Evolutionary conservation across 305 asterid genomes (phyloP), one percentile per base, ranked within the genome.

Genomic region (Fraxinus platypoda): DNA sequence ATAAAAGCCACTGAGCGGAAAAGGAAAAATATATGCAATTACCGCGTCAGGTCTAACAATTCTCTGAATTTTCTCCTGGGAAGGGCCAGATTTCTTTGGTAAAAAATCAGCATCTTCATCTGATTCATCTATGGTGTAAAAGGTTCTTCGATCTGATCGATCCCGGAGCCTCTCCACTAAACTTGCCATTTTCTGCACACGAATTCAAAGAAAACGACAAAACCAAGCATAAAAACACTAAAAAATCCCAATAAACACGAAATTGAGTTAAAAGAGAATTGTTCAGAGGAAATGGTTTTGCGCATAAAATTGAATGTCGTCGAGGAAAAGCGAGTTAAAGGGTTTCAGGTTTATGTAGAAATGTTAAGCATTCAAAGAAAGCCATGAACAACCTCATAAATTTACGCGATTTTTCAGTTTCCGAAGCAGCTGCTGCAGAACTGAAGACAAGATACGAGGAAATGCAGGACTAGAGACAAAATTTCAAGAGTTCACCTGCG

Each of bases 151-250:
- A 79, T 94, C 99, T 28, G 98, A 94, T 74, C 99, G 93, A 81
- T 86, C 96, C 78, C 99, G 94, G 57, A 95, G 92, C 88, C 98
- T 90, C 95, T 95, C 98, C 85, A 90, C 99, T 89, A 95, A 90
- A 83, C 99, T 95, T 74, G 97, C 84, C 99, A 94, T 94, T 80
- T 80, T 73, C 90, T 87, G 77, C 82, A 66, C 23, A 74, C 72
- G 78, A 31, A 71, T 52, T 81, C 83, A 76, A n/a, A n/a, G 57
- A 31, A 77, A 43, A 35, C 30, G 25, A 13, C 66, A 68, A 46
- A 75, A 73, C 46, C 8, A 80, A 64, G 3, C 13, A 17, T 72
- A 49, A 57, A 59, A 43, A 78, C 33, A 33, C 41, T 2, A 17
- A 33, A 72, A 30, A 72, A 33, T 6, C 28, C 75, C 75, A 73